These are phyloP conservation scores for Botrytis squamosa DNA, from an alignment of 2,329 filamentous ascomycete genomes.

Conservation along the genomic window DNA sequence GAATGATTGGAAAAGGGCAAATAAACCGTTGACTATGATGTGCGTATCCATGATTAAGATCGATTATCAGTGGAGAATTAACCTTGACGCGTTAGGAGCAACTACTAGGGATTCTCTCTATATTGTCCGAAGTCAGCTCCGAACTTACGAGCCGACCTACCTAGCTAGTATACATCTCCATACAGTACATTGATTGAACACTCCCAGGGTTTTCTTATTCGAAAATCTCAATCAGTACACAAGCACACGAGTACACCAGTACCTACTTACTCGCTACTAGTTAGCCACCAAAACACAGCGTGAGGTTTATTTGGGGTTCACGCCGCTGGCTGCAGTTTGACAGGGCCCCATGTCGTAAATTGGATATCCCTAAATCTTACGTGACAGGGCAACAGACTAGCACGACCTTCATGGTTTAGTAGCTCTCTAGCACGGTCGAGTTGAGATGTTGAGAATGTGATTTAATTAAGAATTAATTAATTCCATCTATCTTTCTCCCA, in stretches of 20 bases:
- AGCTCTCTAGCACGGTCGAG: slow-evolving; percentile 2
- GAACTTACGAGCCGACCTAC: neutral
- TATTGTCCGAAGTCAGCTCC: slow-evolving; percentile 30
- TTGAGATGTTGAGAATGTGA: neutral
- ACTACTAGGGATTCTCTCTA: neutral
- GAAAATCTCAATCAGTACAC: neutral
- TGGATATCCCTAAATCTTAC: slow-evolving; percentile 19
- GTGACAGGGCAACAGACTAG: slow-evolving; percentile 12
- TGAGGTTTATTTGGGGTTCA: slow-evolving; percentile 12
- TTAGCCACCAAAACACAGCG: slow-evolving; percentile 13
- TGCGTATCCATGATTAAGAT: neutral
- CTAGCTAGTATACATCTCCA: neutral
- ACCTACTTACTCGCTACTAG: neutral
- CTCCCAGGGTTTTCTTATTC: neutral
- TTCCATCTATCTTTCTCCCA: neutral
- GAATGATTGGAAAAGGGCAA: neutral
- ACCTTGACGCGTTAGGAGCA: slow-evolving; percentile 24
- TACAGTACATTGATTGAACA: neutral
- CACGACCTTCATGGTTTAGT: neutral
- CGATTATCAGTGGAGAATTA: slow-evolving; percentile 8
- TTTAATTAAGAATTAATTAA: slow-evolving; percentile 1
- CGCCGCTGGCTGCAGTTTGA: slow-evolving; percentile 13
- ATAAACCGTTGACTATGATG: neutral
- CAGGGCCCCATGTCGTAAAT: slow-evolving; percentile 14
- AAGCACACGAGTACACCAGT: neutral